A percentile compares a stretch with the other conserved stretches of the same genome.
phyloP scores from a whole-genome alignment of 2,329 filamentous ascomycete species.

The Aspergillus fijiensis region DNA sequence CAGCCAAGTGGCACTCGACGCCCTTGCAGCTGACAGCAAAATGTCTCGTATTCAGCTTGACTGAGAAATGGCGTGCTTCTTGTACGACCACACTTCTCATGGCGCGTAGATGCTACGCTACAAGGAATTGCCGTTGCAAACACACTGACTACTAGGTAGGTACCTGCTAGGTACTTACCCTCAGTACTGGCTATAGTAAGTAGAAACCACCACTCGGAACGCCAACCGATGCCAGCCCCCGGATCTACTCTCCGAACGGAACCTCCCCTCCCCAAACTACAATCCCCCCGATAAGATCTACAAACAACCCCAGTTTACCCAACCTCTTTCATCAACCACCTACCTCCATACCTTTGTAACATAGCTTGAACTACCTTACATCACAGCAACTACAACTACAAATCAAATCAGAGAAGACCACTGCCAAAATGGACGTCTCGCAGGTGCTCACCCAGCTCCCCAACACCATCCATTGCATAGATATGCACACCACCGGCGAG shows the following conservation, averaged over 20 bases:
- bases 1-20: neutral
- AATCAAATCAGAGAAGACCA: neutral
- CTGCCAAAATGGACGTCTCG: slow-evolving; percentile 19
- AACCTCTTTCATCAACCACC: neutral
- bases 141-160: too few species aligned
- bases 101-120: neutral
- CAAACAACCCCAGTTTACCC: too few species aligned
- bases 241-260: neutral
- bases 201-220: neutral
- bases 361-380: too few species aligned
- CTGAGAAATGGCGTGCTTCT: neutral
- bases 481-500: slow-evolving; percentile 53
- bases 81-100: neutral
- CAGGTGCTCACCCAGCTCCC: slow-evolving; percentile 5
- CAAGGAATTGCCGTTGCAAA: neutral
- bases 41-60: neutral
- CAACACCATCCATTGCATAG: slow-evolving; percentile 33
- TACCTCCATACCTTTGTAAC: too few species aligned
- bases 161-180: too few species aligned
- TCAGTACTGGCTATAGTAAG: neutral
- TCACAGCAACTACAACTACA: too few species aligned
- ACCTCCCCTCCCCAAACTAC: neutral
- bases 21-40: neutral
- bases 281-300: neutral
- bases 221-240: neutral